Conservation (phyloP, 78 protist genomes). For the Dictyostelium purpureum region DNA sequence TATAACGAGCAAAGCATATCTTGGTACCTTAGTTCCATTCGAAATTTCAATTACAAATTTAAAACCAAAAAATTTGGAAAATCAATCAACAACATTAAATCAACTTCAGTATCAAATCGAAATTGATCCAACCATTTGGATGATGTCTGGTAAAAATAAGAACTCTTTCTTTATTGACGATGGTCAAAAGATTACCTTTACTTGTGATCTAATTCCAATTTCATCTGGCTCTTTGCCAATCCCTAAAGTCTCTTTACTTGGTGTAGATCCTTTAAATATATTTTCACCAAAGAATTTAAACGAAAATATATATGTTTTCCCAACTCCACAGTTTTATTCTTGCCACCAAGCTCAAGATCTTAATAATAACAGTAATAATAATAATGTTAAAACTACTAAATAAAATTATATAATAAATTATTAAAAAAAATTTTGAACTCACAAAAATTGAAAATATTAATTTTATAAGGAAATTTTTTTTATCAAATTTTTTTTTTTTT, state of each 20-base stretch:
- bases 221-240: slow-evolving; percentile 20
- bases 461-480: too few relatives aligned
- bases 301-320: slow-evolving; percentile 33
- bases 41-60: slow-evolving; percentile 47
- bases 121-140: slow-evolving; percentile 33
- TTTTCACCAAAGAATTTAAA: not conserved
- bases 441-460: too few relatives aligned
- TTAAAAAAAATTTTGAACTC: too few relatives aligned
- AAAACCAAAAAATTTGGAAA: not conserved
- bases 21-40: slow-evolving; percentile 35
- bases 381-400: too few relatives aligned
- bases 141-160: slow-evolving; percentile 45
- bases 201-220: slow-evolving; percentile 36
- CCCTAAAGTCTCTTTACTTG: slow-evolving; percentile 25
- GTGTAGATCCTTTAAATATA: slow-evolving; percentile 3
- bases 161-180: not conserved
- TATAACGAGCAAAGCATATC: not conserved
- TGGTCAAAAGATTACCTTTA: slow-evolving; percentile 9
- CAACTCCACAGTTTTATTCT: slow-evolving; percentile 18
- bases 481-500: too few relatives aligned
- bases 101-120: slow-evolving; percentile 4
- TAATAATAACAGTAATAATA: not conserved
- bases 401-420: too few relatives aligned
- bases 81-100: slow-evolving; percentile 3
- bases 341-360: not conserved